Percentiles rank a stretch among this genome's conserved stretches.
phyloP scores from a whole-genome alignment of 2,329 filamentous ascomycete species.

The Alternaria brassicae region DNA sequence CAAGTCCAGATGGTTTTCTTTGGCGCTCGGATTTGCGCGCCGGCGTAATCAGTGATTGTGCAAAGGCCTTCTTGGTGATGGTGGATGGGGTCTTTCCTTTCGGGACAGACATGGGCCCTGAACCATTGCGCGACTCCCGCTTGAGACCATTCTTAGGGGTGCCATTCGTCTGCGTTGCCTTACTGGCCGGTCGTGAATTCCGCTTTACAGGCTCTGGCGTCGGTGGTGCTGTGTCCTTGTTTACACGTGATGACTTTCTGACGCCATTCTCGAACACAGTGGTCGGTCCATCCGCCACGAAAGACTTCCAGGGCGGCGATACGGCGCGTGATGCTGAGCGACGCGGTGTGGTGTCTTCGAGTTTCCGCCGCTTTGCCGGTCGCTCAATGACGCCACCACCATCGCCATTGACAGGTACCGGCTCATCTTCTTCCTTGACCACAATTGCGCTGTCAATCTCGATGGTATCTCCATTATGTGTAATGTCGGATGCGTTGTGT shows the following conservation, averaged over 20 bases:
- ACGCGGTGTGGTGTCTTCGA: conserved; percentile 47
- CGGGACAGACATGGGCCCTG: conserved; percentile 18
- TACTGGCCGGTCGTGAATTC: conserved; percentile 31
- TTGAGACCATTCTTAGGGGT: conserved; percentile 29
- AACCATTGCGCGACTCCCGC: conserved; percentile 33
- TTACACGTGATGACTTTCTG: conserved; percentile 67
- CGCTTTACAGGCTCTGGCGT: conserved; percentile 56
- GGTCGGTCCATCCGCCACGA: conserved; percentile 84
- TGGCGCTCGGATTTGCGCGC: conserved; percentile 48
- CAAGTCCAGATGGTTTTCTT: conserved; percentile 30
- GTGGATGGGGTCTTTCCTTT: conserved; percentile 30
- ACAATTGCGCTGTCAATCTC: conserved; percentile 32
- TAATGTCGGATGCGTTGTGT: conserved; percentile 26
- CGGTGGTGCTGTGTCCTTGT: conserved; percentile 53
- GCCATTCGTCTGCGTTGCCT: conserved; percentile 41
- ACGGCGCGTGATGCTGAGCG: conserved; percentile 56
- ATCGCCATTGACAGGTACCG: conserved; percentile 23
- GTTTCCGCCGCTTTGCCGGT: conserved; percentile 69
- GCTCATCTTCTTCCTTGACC: conserved; percentile 38
- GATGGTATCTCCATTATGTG: conserved; percentile 22
- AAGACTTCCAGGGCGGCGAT: conserved; percentile 94
- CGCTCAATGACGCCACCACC: conserved; percentile 39
- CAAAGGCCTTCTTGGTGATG: conserved; percentile 32
- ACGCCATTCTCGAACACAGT: conserved; percentile 74
- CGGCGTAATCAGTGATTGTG: conserved; percentile 29